Percentiles rank a stretch among this genome's conserved stretches.
These are phyloP conservation scores for Colletotrichum noveboracense DNA, from an alignment of 2,329 filamentous ascomycete genomes.

Conservation along the genomic window DNA sequence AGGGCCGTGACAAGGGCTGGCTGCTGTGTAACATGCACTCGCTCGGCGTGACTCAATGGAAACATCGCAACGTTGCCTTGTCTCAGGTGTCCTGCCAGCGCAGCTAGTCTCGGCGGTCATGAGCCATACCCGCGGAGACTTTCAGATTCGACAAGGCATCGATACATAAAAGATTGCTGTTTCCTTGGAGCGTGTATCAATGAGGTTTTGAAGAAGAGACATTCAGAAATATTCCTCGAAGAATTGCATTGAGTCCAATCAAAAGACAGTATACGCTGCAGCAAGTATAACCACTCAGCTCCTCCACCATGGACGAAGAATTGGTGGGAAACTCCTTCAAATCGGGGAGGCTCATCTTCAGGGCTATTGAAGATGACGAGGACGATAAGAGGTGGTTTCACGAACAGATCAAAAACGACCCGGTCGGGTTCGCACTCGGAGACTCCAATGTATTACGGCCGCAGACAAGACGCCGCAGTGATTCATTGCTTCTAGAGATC, in stretches of 20 bases:
- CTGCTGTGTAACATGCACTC: neutral
- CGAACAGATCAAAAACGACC: neutral
- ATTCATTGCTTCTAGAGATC: neutral
- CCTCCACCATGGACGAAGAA: neutral
- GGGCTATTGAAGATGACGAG: neutral
- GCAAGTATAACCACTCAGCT: neutral
- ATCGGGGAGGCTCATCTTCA: neutral
- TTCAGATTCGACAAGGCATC: rapidly evolving
- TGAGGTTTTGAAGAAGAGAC: rapidly evolving
- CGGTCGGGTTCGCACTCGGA: neutral
- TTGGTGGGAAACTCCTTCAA: neutral
- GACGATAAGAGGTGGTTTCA: neutral
- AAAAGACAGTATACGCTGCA: neutral
- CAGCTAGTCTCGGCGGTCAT: neutral
- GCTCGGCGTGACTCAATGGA: neutral
- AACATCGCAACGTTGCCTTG: neutral
- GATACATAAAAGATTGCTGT: neutral
- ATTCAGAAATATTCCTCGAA: neutral
- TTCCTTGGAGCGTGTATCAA: neutral
- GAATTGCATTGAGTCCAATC: neutral
- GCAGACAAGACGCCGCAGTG: neutral
- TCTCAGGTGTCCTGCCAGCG: neutral
- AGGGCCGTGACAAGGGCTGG: neutral
- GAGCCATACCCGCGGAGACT: neutral
- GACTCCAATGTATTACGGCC: neutral